phyloP scores from a whole-genome alignment of 495 filamentous ascomycete species.

The Penicillium desertorum region DNA sequence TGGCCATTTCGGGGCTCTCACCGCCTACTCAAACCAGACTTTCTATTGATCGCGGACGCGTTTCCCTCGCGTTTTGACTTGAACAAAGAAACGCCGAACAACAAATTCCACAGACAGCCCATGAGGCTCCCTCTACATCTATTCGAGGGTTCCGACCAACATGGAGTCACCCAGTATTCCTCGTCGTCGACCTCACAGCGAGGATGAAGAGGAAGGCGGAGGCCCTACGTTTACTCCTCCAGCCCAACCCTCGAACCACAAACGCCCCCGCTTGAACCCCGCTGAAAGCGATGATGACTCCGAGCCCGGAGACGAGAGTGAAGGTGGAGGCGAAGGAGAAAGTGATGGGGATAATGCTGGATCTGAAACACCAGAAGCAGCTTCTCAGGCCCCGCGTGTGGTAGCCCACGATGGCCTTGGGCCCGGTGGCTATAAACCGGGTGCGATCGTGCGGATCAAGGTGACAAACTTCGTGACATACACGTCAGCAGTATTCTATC shows the following conservation, averaged over 20 bases:
- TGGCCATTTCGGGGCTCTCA: constrained; percentile 15
- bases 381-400: constrained; percentile 5
- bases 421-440: constrained; percentile 60
- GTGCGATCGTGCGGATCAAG: constrained; percentile 85
- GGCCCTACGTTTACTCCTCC: constrained; percentile 18
- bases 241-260: constrained; percentile 31
- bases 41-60: constrained; percentile 29
- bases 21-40: constrained; percentile 28
- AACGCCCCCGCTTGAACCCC: constrained; percentile 35
- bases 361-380: constrained; percentile 1
- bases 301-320: constrained; percentile 13
- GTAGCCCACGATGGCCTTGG: constrained; percentile 13
- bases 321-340: background rate
- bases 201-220: constrained; percentile 26
- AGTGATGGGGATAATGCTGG: background rate
- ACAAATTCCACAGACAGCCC: constrained; percentile 4
- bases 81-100: constrained; percentile 15
- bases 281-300: constrained; percentile 14
- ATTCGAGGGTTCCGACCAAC: constrained; percentile 5
- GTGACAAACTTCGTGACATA: constrained; percentile 96
- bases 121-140: constrained; percentile 10
- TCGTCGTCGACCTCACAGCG: constrained; percentile 33
- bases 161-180: constrained; percentile 35
- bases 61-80: constrained; percentile 21
- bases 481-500: constrained; percentile 80